Evolutionary conservation across 2,329 filamentous ascomycete genomes (phyloP), one percentile per base, ranked within the genome.

Genomic region (Alternaria sp.): DNA sequence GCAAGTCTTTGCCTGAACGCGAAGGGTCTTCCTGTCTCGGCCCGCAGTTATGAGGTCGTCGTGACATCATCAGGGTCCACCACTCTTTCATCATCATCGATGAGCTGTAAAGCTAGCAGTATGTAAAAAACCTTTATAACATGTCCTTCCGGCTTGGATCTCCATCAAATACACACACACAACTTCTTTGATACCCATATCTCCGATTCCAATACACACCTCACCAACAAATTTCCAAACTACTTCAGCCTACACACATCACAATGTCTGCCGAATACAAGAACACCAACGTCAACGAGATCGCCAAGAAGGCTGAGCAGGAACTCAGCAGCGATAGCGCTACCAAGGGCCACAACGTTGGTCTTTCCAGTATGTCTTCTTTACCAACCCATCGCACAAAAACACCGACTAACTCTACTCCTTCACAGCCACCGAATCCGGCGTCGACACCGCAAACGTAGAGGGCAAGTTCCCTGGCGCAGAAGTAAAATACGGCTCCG

Each of bases 221-320:
- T 48, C 12, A 44, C 24, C 12, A 36, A 36, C 28, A 14, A 4
- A 44, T 14, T 32, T 11, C 16, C 20, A 58, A 24, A 42, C 20
- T 24, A 24, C 20, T 24, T 24, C 34, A 11, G 38, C 4, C 24
- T 20, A 53, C 3, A 58, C n/a, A 18, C 16, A 22, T 48, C 53
- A 77, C 30, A 56, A 84, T 83, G 81, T 83, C 82, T 44, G 67
- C 70, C 57, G 78, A 77, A 70, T 79, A 80, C 74, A 58, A 79
- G 59, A 74, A 74, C 66, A 71, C 79, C 54, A 75, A 83, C 69
- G 80, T 79, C 52, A 68, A 80, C 66, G 72, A 76, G 28, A 71
- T 83, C 67, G 82, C 83, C 54, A 72, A 81, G 67, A 75, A 84
- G 64, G 82, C 83, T 11, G 82, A 85, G 77, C 74, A 73, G 18